phyloP scores from a whole-genome alignment of 2,329 filamentous ascomycete genomes.

The Lachnellula subtilissima region DNA sequence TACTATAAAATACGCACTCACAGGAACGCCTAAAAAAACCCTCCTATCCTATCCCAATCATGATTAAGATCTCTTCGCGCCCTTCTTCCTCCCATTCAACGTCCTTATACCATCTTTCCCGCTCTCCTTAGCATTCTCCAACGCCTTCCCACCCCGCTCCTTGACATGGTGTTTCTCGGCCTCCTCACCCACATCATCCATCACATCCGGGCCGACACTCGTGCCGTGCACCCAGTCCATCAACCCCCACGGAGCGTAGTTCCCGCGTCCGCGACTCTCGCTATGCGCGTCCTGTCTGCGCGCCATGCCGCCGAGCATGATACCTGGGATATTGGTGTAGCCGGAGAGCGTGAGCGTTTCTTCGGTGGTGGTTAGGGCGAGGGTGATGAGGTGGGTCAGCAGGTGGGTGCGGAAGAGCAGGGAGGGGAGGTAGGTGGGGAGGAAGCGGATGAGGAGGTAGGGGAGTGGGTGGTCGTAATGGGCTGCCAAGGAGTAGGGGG shows the following conservation, averaged over 20 bases:
- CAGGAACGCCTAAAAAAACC: no score
- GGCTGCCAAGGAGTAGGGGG: constrained; percentile 58
- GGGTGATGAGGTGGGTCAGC: constrained; percentile 65
- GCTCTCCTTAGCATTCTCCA: constrained; percentile 30
- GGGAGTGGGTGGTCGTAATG: constrained; percentile 65
- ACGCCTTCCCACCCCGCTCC: constrained; percentile 35
- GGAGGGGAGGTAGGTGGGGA: constrained; percentile 63
- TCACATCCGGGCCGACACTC: constrained; percentile 47
- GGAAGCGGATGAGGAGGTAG: constrained; percentile 56
- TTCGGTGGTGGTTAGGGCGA: constrained; percentile 58
- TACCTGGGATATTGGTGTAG: constrained; percentile 54
- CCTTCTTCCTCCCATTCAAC: constrained; percentile 23
- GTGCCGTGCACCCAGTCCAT: constrained; percentile 59
- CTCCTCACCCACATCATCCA: constrained; percentile 51
- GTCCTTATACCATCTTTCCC: constrained; percentile 33
- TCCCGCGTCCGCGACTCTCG: constrained; percentile 49
- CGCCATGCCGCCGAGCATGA: constrained; percentile 48
- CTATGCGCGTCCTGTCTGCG: constrained; percentile 52
- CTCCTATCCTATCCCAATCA: no score
- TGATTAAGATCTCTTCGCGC: constrained; percentile 14
- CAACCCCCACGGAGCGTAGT: constrained; percentile 58
- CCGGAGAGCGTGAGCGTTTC: constrained; percentile 64
- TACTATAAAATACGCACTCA: no score
- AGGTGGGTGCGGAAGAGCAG: constrained; percentile 64
- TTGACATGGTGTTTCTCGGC: constrained; percentile 50